Conservation (phyloP, 257 asterid species). For the Ehretia macrophylla region DNA sequence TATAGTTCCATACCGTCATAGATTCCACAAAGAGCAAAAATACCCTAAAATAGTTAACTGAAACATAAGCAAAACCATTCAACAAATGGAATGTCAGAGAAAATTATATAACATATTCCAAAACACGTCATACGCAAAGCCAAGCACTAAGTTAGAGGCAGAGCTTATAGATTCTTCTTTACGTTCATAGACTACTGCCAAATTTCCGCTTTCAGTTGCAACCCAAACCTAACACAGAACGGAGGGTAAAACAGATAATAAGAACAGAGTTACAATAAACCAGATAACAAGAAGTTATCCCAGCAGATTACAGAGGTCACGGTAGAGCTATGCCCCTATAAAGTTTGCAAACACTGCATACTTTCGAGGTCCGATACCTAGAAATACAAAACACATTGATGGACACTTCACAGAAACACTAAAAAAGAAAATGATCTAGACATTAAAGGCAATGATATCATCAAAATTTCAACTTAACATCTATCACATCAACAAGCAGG, state of each 20-base stretch:
- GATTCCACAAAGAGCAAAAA: constrained; percentile 37
- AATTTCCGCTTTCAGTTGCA: constrained; percentile 30
- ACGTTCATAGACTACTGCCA: constrained; percentile 32
- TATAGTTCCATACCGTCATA: too few species aligned
- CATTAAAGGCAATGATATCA: too few species aligned
- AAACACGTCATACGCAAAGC: neutral
- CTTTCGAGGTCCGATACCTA: constrained; percentile 60
- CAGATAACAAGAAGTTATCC: constrained; percentile 43
- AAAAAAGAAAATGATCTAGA: neutral
- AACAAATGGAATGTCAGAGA: neutral
- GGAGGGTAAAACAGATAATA: neutral
- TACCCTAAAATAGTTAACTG: constrained; percentile 23
- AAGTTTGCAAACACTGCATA: constrained; percentile 47
- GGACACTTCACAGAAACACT: too few species aligned
- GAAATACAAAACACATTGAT: neutral
- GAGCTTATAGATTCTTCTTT: constrained; percentile 39
- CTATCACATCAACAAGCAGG: too few species aligned
- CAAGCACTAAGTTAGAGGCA: neutral
- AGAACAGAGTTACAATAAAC: constrained; percentile 12
- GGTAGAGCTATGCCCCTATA: constrained; percentile 39
- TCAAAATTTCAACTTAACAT: too few species aligned
- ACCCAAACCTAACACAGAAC: constrained; percentile 30
- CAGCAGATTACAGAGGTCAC: constrained; percentile 57
- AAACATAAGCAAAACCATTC: neutral
- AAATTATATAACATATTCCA: neutral